Evolutionary conservation across 352 stramenopile genomes (phyloP).

Genomic region (Pythium aristosporum): DNA sequence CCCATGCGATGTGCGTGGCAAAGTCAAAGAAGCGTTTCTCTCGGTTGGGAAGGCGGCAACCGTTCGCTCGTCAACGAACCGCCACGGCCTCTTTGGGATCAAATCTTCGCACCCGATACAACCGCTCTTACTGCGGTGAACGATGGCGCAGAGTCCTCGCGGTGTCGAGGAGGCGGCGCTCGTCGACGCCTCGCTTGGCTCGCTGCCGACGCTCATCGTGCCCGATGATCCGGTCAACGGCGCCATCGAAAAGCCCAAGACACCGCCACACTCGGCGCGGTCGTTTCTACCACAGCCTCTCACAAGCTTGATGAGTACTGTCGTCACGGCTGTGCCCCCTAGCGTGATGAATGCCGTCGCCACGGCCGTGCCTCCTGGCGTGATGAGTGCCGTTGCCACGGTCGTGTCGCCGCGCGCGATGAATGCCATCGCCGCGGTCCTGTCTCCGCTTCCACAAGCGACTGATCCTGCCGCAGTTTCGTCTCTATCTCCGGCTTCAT

Average conservation of each 20-base stretch:
- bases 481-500: neutral
- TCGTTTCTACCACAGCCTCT: neutral
- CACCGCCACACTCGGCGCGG: conserved; percentile 24
- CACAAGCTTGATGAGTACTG: too few species aligned
- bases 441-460: too few species aligned
- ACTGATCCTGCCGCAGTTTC: too few species aligned
- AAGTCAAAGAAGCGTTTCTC: too few species aligned
- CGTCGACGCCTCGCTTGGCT: conserved; percentile 32
- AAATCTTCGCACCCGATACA: neutral
- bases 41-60: too few species aligned
- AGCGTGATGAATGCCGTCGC: too few species aligned
- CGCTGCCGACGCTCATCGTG: conserved; percentile 64
- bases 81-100: too few species aligned
- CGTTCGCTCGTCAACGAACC: too few species aligned
- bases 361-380: too few species aligned
- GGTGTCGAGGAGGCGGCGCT: conserved; percentile 10
- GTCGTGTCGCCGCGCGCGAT: neutral
- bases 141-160: conserved; percentile 14
- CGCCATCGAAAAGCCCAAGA: conserved; percentile 64
- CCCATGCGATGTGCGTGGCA: too few species aligned
- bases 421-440: too few species aligned
- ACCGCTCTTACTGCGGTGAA: neutral
- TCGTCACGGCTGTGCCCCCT: neutral
- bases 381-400: too few species aligned
- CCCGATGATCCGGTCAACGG: conserved; percentile 65